Evolutionary conservation across 148 eudicot species (phyloP).

Genomic region (Camellia sinensis): DNA sequence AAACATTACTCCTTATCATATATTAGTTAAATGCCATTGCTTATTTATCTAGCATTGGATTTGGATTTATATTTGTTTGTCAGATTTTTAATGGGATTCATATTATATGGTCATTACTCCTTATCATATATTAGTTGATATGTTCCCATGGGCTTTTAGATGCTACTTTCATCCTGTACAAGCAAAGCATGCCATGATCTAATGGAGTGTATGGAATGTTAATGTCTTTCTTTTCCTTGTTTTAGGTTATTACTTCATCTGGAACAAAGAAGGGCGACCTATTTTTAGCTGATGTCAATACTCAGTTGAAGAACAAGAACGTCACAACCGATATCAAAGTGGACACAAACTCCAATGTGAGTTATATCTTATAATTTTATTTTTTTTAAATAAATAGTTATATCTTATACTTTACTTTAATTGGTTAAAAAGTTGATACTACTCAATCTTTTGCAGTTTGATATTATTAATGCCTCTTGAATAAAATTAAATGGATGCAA

Average conservation of each 20-base stretch:
- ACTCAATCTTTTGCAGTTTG: neutral
- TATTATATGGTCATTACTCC: too few species aligned
- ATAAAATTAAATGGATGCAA: neutral
- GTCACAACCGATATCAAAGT: slow-evolving; percentile 50
- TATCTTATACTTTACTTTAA: neutral
- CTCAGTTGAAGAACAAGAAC: slow-evolving; percentile 43
- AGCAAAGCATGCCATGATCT: neutral
- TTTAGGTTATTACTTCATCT: slow-evolving; percentile 43
- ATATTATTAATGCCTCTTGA: neutral
- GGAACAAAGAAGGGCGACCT: slow-evolving; percentile 44
- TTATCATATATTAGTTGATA: neutral
- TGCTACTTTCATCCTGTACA: neutral
- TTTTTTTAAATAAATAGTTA: too few species aligned
- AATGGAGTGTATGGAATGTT: too few species aligned
- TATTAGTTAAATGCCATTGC: neutral
- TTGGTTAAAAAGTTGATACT: neutral
- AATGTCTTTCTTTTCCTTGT: neutral
- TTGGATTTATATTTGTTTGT: too few species aligned
- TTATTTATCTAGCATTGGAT: neutral
- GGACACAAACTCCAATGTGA: slow-evolving; percentile 51
- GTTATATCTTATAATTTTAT: neutral
- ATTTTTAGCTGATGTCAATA: slow-evolving; percentile 45
- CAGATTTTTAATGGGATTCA: too few species aligned
- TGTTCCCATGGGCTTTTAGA: neutral
- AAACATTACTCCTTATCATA: too few species aligned